Evolutionary conservation across 352 stramenopile genomes (phyloP).

Genomic region (Phytophthora sp.): DNA sequence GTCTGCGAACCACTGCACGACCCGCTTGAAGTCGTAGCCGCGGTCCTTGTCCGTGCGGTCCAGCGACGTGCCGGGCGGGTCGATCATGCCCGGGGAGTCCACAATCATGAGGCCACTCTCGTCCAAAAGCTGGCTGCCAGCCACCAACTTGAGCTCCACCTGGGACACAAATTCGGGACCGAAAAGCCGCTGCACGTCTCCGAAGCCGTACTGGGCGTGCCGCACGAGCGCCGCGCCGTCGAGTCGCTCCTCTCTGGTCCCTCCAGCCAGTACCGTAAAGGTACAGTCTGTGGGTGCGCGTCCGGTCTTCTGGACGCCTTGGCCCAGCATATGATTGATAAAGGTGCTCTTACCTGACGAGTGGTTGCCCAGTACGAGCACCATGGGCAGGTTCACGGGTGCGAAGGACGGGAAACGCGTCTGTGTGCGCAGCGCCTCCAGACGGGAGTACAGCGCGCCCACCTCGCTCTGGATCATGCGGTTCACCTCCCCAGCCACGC

Average conservation of each 20-base stretch:
- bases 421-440: constrained; percentile 70
- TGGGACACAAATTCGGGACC: constrained; percentile 85
- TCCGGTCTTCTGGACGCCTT: constrained; percentile 85
- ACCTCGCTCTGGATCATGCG: constrained; percentile 88
- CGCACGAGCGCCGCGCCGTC: constrained; percentile 77
- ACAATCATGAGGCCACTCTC: constrained; percentile 86
- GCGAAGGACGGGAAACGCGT: constrained; percentile 83
- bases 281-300: constrained; percentile 84
- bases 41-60: constrained; percentile 77
- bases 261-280: constrained; percentile 83
- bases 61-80: constrained; percentile 67
- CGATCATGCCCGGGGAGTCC: constrained; percentile 89
- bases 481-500: constrained; percentile 77
- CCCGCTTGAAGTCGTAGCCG: constrained; percentile 88
- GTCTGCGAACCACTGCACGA: constrained; percentile 89
- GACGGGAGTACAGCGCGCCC: constrained; percentile 62
- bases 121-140: constrained; percentile 68
- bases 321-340: constrained; percentile 89
- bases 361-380: constrained; percentile 87
- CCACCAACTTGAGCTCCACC: constrained; percentile 86
- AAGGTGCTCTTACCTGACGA: constrained; percentile 89
- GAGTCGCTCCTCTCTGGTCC: constrained; percentile 70
- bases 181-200: constrained; percentile 82
- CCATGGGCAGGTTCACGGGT: constrained; percentile 82
- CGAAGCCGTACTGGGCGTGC: constrained; percentile 80